A percentile compares a stretch with the other conserved stretches of the same genome.
phyloP scores from a whole-genome alignment of 2,329 filamentous ascomycete species.

The Fusarium sp. region DNA sequence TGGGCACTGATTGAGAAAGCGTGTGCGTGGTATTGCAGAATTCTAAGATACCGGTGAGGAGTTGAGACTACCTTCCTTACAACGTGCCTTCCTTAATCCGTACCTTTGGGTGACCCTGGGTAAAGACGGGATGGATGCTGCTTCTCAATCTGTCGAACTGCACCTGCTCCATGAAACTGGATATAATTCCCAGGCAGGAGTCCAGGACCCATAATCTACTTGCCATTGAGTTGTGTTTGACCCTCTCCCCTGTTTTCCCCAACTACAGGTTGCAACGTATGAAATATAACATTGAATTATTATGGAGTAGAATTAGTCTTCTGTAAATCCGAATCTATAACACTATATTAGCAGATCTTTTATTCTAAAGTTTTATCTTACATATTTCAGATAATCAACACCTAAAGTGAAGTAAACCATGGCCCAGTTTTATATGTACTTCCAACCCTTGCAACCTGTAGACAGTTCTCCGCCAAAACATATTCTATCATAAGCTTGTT shows the following conservation, averaged over 20 bases:
- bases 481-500: constrained; percentile 17
- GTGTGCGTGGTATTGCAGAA: constrained; percentile 35
- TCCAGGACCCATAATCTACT: constrained; percentile 2
- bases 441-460: not conserved
- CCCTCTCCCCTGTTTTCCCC: constrained; percentile 19
- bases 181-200: not conserved
- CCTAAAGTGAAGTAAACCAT: no score
- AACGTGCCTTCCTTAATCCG: no score
- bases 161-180: constrained; percentile 6
- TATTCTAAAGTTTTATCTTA: no score
- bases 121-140: constrained; percentile 8
- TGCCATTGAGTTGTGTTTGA: not conserved
- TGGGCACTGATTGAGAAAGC: constrained; percentile 2
- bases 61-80: not conserved
- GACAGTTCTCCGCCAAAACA: not conserved
- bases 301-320: no score
- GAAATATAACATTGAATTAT: no score
- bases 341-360: no score
- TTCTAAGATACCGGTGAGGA: constrained; percentile 21
- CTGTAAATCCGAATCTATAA: no score
- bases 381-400: no score
- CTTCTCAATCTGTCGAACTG: constrained; percentile 30
- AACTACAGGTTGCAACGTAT: no score
- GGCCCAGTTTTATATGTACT: no score
- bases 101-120: not conserved